These are phyloP conservation scores for Aspergillus sp. DNA, from an alignment of 2,329 filamentous ascomycete genomes.

Conservation along the genomic window DNA sequence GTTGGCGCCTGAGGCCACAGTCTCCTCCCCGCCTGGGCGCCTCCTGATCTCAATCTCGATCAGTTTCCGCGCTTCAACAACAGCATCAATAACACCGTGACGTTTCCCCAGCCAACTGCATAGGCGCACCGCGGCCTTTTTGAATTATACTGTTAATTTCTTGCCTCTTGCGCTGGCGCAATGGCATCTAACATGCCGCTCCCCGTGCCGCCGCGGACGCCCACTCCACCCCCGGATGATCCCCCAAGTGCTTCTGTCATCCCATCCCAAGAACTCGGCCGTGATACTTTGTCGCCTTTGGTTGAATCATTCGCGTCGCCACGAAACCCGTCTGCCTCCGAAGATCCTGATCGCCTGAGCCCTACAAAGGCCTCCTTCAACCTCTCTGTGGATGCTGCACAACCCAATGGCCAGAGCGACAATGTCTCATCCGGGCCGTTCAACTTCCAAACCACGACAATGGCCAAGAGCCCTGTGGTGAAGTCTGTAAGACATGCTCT, in stretches of 20 bases:
- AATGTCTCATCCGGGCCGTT: constrained; percentile 63
- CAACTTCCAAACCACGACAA: constrained; percentile 86
- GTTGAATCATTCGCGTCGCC: constrained; percentile 36
- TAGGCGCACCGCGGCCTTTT: background rate
- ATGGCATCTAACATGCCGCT: constrained; percentile 63
- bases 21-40: background rate
- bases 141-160: background rate
- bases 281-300: constrained; percentile 50
- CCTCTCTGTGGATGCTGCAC: constrained; percentile 29
- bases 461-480: constrained; percentile 68
- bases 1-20: constrained; percentile 23
- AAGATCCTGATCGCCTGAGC: constrained; percentile 28
- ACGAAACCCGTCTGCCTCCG: constrained; percentile 22
- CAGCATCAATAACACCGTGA: background rate
- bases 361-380: constrained; percentile 38
- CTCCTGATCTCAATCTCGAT: background rate
- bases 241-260: constrained; percentile 24
- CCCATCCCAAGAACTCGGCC: constrained; percentile 37
- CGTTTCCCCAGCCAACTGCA: background rate
- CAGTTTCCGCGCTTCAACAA: background rate
- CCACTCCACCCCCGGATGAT: constrained; percentile 62
- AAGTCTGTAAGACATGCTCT: constrained; percentile 61
- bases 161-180: constrained; percentile 6
- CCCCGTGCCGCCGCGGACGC: constrained; percentile 62
- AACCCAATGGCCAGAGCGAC: constrained; percentile 31